Base-by-base conservation (phyloP, 106 monocot species). In the Alisma plantagoaquatica region DNA sequence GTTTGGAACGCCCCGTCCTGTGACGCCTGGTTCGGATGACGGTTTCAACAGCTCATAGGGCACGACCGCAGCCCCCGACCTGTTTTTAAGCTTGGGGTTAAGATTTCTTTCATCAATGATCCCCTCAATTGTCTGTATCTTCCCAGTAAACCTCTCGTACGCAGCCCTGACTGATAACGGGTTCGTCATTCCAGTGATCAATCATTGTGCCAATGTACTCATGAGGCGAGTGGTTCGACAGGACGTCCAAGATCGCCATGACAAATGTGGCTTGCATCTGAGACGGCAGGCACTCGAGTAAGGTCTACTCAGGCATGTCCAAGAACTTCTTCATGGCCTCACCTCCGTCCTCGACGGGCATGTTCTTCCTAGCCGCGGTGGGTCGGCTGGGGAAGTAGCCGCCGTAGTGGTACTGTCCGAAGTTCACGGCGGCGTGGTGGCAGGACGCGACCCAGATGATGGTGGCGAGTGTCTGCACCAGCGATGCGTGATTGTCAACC, bases 391-490 rank as follows among this genome's bases (percentile, higher is more conserved):
- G 46, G 46, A 46, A 46, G 46, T 46, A 46, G 35, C 35, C 35
- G n/a, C n/a, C n/a, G n/a, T n/a, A n/a, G n/a, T n/a, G n/a, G n/a
- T n/a, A n/a, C n/a, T n/a, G n/a, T n/a, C n/a, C n/a, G n/a, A n/a
- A n/a, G n/a, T n/a, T n/a, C n/a, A n/a, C n/a, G n/a, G n/a, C n/a
- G n/a, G n/a, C n/a, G n/a, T n/a, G n/a, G n/a, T n/a, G n/a, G n/a
- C n/a, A n/a, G n/a, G n/a, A n/a, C n/a, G 71, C 53, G 28, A 85
- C 70, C 98, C 90, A 98, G 27, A 98, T 68, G 31, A 98, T 48
- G 48, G 90, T 98, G 46, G 90, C 86, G 31, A 98, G 78, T 30
- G 90, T 23, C 33, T 47, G 51, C 35, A 61, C 29, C 2, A 98
- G 65, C 53, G 81, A 73, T 7, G 57, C 54, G 3, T 75, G 73